Percentiles rank a stretch among this genome's conserved stretches.
Evolutionary conservation across 139 green algal genomes (phyloP).

Genomic region (Klebsormidium nitens): DNA sequence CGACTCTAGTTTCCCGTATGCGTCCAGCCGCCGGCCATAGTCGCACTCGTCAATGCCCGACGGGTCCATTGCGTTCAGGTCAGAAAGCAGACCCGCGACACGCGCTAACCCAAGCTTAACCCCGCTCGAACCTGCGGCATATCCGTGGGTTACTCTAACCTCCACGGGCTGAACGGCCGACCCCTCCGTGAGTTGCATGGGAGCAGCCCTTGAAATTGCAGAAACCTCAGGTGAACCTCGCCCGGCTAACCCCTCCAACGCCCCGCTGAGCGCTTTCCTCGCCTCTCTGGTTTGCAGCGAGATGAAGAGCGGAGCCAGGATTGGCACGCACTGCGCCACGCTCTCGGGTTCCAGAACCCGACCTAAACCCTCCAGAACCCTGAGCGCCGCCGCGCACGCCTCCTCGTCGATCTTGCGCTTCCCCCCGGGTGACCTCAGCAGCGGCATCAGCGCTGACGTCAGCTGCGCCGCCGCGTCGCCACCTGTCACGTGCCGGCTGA

Average conservation of each 20-base stretch:
- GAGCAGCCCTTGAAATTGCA: no score
- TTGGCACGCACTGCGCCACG: neutral
- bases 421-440: conserved; percentile 2
- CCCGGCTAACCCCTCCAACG: no score
- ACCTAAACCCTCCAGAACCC: neutral
- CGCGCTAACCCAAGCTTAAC: neutral
- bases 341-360: neutral
- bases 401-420: no score
- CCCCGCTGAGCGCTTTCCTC: neutral
- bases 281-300: neutral
- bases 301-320: conserved; percentile 4
- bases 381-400: neutral
- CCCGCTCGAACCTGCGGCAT: neutral
- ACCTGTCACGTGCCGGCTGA: conserved; percentile 4
- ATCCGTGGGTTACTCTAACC: neutral
- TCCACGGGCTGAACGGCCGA: no score
- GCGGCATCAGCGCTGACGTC: conserved; percentile 1
- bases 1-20: conserved; percentile 9
- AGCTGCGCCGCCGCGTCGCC: neutral
- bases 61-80: conserved; percentile 13
- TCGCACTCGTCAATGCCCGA: conserved; percentile 20
- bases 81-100: conserved; percentile 13
- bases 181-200: no score
- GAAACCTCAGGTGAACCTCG: no score
- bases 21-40: conserved; percentile 21